Evolutionary conservation across 345 rosid genomes (phyloP), one percentile per base, ranked within the genome.

Genomic region (Pelargonium nanum): DNA sequence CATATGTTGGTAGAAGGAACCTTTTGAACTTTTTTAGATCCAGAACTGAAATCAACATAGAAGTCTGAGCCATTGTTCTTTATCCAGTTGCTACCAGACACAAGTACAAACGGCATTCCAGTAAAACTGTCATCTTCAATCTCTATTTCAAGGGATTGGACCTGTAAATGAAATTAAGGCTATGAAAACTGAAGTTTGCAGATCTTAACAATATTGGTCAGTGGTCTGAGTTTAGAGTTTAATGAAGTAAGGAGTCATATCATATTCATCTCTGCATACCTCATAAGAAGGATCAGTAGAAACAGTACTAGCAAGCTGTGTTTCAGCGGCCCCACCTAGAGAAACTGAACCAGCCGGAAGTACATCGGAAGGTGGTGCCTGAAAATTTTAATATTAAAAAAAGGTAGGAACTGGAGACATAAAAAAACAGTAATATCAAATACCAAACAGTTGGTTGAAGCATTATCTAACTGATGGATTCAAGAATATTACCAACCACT

Each of bases 71-170:
- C 78, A 1, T 83, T 73, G 75, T 89, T 69, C 76, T 86, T 93
- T 28, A 93, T 83, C 99, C 99, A 93, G 8, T 69, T 80, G 75
- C 78, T 94, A 62, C 80, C 83, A 69, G 80, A 73, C 57, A 68
- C 58, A 74, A 93, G 81, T 58, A 93, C 96, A 81, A 93, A 93
- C 23, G 97, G 92, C 92, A 93, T 89, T 68, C 99, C 99, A 22
- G 72, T 75, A 69, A 74, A 86, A 70, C 59, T 72, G 13, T 71
- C 88, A 17, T 81, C 97, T 77, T 82, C 86, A 70, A 87, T 67
- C 78, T 86, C 91, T 66, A 93, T 55, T 78, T 83, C 87, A 56
- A 83, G 51, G 24, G 78, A 78, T 76, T 87, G 96, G 59, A 93
- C 85, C 99, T 93, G 77, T 64, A 75, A 69, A 68, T 58, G 26